These are phyloP conservation scores for Atalantia buxifolia DNA, from an alignment of 345 rosid genomes.

Conservation along the genomic window DNA sequence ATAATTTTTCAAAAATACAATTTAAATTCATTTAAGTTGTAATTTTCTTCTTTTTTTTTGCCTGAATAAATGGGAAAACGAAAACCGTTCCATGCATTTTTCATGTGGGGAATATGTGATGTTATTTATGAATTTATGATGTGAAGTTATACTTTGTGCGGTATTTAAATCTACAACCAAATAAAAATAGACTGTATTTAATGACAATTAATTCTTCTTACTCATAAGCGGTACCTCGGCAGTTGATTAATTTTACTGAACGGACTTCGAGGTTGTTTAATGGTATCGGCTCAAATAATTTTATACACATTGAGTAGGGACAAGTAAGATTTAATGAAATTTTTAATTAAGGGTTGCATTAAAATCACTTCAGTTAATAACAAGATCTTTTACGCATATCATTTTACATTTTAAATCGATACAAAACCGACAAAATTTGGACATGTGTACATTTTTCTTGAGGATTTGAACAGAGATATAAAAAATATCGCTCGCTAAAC, in stretches of 20 bases:
- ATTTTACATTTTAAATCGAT: neutral
- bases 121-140: too few species aligned
- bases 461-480: too few species aligned
- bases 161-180: neutral
- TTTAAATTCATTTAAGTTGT: too few species aligned
- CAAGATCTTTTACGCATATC: neutral
- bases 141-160: too few species aligned
- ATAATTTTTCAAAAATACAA: too few species aligned
- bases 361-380: neutral
- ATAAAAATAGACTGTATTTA: neutral
- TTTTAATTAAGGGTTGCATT: neutral
- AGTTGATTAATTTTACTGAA: neutral
- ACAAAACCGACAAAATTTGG: too few species aligned
- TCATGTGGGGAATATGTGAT: too few species aligned
- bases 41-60: too few species aligned
- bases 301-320: neutral
- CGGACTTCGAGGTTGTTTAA: neutral
- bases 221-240: neutral
- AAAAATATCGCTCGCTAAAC: too few species aligned
- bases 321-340: neutral
- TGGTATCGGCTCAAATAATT: neutral
- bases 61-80: too few species aligned
- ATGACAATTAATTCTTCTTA: too few species aligned
- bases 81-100: too few species aligned
- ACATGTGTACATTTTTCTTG: neutral